Conservation (phyloP, 495 filamentous ascomycete species). For the Hyaloscypha finlandica region DNA sequence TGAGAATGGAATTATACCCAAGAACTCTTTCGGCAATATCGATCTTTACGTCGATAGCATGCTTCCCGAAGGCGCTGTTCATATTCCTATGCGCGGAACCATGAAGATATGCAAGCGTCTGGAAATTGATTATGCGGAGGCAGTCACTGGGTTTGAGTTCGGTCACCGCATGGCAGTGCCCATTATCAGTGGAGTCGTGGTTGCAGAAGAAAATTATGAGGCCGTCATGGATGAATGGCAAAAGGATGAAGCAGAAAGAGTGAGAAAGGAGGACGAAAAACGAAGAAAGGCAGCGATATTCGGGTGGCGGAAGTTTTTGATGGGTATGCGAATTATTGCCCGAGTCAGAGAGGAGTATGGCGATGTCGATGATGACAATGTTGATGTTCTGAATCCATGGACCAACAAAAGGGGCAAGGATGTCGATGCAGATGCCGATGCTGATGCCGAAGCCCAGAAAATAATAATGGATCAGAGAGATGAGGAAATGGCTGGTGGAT, state of each 20-base stretch:
- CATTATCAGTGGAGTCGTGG: constrained; percentile 85
- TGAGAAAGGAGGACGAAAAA: constrained; percentile 79
- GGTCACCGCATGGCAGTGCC: constrained; percentile 90
- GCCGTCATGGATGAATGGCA: constrained; percentile 78
- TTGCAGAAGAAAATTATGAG: constrained; percentile 77
- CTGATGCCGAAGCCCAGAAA: constrained; percentile 26
- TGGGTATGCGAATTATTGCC: constrained; percentile 80
- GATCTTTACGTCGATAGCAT: constrained; percentile 93
- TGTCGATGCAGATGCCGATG: constrained; percentile 16
- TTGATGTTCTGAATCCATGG: constrained; percentile 42
- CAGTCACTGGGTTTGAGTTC: constrained; percentile 96
- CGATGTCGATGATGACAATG: constrained; percentile 42
- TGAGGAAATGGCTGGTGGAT: constrained; percentile 57
- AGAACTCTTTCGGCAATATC: constrained; percentile 95
- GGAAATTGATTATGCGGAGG: constrained; percentile 88
- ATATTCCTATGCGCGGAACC: constrained; percentile 77
- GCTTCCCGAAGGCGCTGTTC: constrained; percentile 83
- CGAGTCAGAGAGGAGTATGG: constrained; percentile 81
- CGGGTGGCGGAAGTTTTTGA: constrained; percentile 84
- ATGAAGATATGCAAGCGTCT: constrained; percentile 80
- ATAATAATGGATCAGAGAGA: constrained; percentile 32
- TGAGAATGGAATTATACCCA: constrained; percentile 81
- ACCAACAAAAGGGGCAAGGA: constrained; percentile 34
- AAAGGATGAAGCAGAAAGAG: constrained; percentile 77
- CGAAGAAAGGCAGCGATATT: constrained; percentile 70